These are phyloP conservation scores for Colletotrichum tanaceti DNA, from an alignment of 2,329 filamentous ascomycete genomes.

Conservation along the genomic window DNA sequence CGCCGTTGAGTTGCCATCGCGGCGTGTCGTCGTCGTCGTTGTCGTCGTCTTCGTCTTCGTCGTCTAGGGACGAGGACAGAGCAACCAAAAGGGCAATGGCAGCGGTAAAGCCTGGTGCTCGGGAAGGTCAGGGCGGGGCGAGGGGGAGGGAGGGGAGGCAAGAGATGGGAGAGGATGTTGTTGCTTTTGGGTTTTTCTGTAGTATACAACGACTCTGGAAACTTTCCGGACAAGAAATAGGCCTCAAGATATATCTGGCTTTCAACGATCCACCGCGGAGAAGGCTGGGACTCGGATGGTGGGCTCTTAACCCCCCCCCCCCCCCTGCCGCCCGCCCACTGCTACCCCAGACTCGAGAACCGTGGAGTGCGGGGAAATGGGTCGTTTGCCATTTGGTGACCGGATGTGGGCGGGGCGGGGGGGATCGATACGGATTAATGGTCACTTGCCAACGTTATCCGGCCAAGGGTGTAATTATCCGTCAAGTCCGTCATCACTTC, in stretches of 20 bases:
- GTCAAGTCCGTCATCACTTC: constrained; percentile 3
- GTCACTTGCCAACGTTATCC: constrained; percentile 22
- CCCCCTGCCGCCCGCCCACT: no score
- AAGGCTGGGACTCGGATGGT: neutral
- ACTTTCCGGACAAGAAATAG: neutral
- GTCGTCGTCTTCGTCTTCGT: neutral
- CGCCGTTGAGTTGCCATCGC: constrained; percentile 23
- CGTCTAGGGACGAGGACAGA: neutral
- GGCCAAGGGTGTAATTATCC: no score
- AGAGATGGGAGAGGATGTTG: no score
- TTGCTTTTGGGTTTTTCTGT: neutral
- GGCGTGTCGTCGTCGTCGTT: neutral
- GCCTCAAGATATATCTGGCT: constrained; percentile 5
- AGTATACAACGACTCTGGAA: neutral
- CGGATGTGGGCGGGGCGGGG: constrained; percentile 3
- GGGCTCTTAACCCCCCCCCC: no score
- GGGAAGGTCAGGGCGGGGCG: no score
- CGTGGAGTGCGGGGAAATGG: constrained; percentile 30
- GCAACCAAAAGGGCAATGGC: neutral
- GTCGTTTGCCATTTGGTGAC: neutral
- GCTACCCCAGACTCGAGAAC: constrained; percentile 9
- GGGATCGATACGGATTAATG: neutral
- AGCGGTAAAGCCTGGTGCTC: neutral
- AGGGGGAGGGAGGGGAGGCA: no score
- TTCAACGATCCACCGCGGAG: neutral